A percentile compares a stretch with the other conserved stretches of the same genome.
Conservation (phyloP, 371 early-diverging fungal genomes). For the Mucor plumbeus region DNA sequence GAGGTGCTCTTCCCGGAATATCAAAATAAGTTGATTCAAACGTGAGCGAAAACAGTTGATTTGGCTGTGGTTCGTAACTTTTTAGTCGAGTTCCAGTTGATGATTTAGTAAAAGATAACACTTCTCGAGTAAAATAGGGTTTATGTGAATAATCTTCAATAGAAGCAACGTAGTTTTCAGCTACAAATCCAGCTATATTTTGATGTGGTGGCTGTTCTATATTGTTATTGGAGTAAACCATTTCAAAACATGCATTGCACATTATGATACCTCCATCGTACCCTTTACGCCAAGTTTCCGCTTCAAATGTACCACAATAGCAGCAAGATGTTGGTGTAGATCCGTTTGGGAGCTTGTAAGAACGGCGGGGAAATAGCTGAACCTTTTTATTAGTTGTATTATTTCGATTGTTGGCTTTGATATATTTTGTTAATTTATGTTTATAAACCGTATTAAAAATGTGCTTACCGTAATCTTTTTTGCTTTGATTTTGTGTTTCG, state of each 20-base stretch:
- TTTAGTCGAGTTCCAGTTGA: slow-evolving; percentile 57
- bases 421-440: neutral
- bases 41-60: slow-evolving; percentile 79
- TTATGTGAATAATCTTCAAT: slow-evolving; percentile 83
- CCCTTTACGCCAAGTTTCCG: slow-evolving; percentile 66
- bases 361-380: slow-evolving; percentile 41
- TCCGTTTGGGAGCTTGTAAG: slow-evolving; percentile 38
- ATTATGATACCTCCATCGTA: slow-evolving; percentile 82
- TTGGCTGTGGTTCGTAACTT: slow-evolving; percentile 78
- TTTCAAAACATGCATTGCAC: slow-evolving; percentile 80
- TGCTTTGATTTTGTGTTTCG: slow-evolving; percentile 58
- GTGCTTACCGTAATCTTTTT: slow-evolving; percentile 37
- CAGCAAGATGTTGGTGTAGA: slow-evolving; percentile 40
- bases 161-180: slow-evolving; percentile 52
- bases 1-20: slow-evolving; percentile 88
- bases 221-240: slow-evolving; percentile 49
- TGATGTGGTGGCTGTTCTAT: slow-evolving; percentile 20
- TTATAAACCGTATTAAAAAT: no score
- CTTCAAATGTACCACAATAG: slow-evolving; percentile 51
- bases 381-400: slow-evolving; percentile 28
- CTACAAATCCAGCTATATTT: neutral
- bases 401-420: neutral
- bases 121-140: slow-evolving; percentile 79
- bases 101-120: slow-evolving; percentile 58
- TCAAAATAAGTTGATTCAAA: slow-evolving; percentile 87